Evolutionary conservation across 176 grass and related monocot genomes (phyloP).

Genomic region (Aegilops bicornis): DNA sequence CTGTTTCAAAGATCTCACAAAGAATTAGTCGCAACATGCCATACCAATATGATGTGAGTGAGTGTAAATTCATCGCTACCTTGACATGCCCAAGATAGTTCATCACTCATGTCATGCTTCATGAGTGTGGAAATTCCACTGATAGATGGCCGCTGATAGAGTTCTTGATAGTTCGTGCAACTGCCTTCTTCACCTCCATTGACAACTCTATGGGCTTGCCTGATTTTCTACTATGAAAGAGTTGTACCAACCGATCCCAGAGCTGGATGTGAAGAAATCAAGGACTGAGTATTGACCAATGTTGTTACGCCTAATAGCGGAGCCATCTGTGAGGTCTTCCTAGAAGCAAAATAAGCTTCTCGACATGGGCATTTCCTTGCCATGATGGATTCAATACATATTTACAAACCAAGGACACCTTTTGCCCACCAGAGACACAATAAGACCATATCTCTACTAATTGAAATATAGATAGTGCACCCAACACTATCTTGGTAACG

Average conservation of each 20-base stretch:
- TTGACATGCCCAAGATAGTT: neutral
- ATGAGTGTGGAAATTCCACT: too few relatives aligned
- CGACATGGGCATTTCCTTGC: neutral
- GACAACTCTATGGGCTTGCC: neutral
- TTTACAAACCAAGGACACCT: too few relatives aligned
- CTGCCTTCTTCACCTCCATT: neutral
- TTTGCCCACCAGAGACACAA: too few relatives aligned
- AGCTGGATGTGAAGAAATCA: neutral
- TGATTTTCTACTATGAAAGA: neutral
- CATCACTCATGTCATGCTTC: neutral
- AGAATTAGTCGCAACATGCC: neutral
- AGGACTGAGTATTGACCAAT: neutral
- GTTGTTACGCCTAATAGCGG: neutral
- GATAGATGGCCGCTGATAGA: neutral
- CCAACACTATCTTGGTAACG: too few relatives aligned
- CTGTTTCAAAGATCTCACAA: neutral
- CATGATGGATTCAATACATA: too few relatives aligned
- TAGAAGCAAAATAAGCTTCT: neutral
- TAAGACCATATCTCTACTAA: too few relatives aligned
- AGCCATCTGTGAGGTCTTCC: neutral
- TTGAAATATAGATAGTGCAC: too few relatives aligned
- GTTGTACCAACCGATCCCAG: too few relatives aligned
- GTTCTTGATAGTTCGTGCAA: neutral
- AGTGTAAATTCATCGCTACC: neutral
- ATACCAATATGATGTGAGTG: neutral